phyloP scores from a whole-genome alignment of 805 yeast species.

The Myxozyma melibiosi region DNA sequence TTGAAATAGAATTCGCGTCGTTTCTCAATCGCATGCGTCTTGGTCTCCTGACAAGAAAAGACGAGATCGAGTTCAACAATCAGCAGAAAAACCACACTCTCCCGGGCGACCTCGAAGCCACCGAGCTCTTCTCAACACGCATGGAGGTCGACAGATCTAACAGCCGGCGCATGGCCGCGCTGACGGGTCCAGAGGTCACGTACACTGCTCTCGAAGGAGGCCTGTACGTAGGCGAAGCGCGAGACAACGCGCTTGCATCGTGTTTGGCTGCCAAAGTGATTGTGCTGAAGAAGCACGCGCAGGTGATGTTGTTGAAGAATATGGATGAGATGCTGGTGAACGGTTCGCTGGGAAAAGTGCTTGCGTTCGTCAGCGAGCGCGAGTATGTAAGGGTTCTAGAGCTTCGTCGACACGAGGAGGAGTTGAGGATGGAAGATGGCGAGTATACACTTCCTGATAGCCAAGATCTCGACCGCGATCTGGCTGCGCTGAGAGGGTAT shows the following conservation, averaged over 20 bases:
- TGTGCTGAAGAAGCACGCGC: slow-evolving; percentile 78
- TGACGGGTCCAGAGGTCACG: slow-evolving; percentile 51
- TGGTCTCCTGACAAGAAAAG: slow-evolving; percentile 59
- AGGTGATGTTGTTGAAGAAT: slow-evolving; percentile 91
- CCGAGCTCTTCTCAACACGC: slow-evolving; percentile 86
- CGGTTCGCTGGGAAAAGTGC: slow-evolving; percentile 83
- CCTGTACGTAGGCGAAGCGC: slow-evolving; percentile 34
- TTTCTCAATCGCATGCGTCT: slow-evolving; percentile 80
- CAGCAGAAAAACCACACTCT: slow-evolving; percentile 52
- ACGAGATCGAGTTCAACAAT: background rate
- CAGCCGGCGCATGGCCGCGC: slow-evolving; percentile 48
- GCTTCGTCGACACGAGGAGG: too few relatives aligned
- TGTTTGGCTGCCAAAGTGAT: slow-evolving; percentile 72
- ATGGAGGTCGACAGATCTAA: slow-evolving; percentile 83
- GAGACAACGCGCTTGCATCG: slow-evolving; percentile 51
- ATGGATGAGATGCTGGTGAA: slow-evolving; percentile 76
- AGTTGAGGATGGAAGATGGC: slow-evolving; percentile 20
- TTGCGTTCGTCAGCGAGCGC: slow-evolving; percentile 51
- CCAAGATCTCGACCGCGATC: slow-evolving; percentile 33
- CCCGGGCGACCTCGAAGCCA: slow-evolving; percentile 80
- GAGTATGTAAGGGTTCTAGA: slow-evolving; percentile 38
- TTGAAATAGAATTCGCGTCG: slow-evolving; percentile 57
- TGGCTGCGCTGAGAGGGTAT: slow-evolving; percentile 4
- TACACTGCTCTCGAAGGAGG: slow-evolving; percentile 54
- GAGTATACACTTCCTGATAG: slow-evolving; percentile 35